Base-by-base conservation (phyloP, 2,329 filamentous ascomycete species). In the Karstenula rhodostoma region DNA sequence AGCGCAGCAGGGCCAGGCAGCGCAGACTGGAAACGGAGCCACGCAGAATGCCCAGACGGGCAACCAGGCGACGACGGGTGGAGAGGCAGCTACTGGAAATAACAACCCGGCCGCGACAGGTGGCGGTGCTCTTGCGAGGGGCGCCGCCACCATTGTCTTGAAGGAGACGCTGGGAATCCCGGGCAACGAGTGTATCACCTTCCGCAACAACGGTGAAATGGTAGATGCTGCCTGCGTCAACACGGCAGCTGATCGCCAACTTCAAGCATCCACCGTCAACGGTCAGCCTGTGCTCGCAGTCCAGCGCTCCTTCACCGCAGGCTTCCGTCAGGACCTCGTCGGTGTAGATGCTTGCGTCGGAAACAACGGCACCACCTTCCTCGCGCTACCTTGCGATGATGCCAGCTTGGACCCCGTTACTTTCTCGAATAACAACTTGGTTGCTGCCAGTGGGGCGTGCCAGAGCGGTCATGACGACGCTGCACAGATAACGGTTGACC, bases 201-300 rank as follows among this genome's bases (percentile, higher is more conserved):
- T 81, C 65, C 74, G 79, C 58, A 81, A 81, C 64, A 80, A 80
- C 56, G 78, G 77, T 77, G 75, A 80, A 60, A 80, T 81, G 22
- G 79, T 81, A 48, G 76, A 81, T 54, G 77, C 78, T 29, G 78
- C 78, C 32, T 80, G 78, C 53, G 77, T 67, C 3, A 64, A 77
- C 62, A 67, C 67, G 2, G 68, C 78, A 7, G 77, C 76, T 8
- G 78, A 81, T 66, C 73, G 79, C n/a, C 77, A 81, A 66, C 67
- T 81, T 2, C 79, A 76, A 3, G 77, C 78, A 13, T 72, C 74
- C 8, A 79, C 73, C 8, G 54, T 76, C 25, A 65, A 71, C 42
- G 74, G 75, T 29, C 61, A 66, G 27, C 56, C 71, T 33, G 75
- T 78, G 3, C 72, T 81, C 19, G 67, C 74, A 10, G 75, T 81